A percentile compares a stretch with the other conserved stretches of the same genome.
phyloP scores from a whole-genome alignment of 2,329 filamentous ascomycete genomes.

The Colletotrichum cuscutae region DNA sequence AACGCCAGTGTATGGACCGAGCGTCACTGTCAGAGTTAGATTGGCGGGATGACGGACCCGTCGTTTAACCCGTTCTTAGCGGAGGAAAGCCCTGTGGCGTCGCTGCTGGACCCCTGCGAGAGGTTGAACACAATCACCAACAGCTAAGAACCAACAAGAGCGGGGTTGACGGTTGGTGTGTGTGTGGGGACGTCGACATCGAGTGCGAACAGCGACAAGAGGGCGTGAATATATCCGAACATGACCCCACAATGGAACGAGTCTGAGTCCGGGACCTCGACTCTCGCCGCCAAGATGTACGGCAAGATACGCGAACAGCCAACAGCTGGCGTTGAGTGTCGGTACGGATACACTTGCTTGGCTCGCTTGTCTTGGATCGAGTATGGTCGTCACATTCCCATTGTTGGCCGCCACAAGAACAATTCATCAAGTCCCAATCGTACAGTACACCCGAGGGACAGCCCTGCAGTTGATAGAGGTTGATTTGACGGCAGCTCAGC shows the following conservation, averaged over 20 bases:
- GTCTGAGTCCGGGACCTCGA: neutral
- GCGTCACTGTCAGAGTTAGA: constrained; percentile 14
- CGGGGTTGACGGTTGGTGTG: constrained; percentile 16
- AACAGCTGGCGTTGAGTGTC: neutral
- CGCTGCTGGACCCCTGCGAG: neutral
- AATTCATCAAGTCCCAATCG: neutral
- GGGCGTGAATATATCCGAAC: neutral
- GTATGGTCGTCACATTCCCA: neutral
- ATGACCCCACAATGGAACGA: neutral
- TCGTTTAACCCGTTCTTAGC: constrained; percentile 6
- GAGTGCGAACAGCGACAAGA: neutral
- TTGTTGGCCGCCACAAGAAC: neutral
- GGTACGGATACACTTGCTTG: neutral
- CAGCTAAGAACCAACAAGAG: constrained; percentile 22
- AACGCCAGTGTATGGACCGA: neutral
- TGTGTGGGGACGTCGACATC: neutral
- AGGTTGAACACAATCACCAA: constrained; percentile 6
- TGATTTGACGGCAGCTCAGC: constrained; percentile 13
- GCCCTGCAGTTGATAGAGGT: constrained; percentile 8
- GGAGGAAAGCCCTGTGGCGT: neutral
- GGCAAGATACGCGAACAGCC: neutral
- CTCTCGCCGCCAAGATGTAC: neutral
- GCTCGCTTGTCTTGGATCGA: neutral
- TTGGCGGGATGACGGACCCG: constrained; percentile 27
- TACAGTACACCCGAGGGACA: neutral